Percentiles rank a stretch among this genome's conserved stretches.
Conservation (phyloP, 345 rosid species). For the Dovyalis caffra region DNA sequence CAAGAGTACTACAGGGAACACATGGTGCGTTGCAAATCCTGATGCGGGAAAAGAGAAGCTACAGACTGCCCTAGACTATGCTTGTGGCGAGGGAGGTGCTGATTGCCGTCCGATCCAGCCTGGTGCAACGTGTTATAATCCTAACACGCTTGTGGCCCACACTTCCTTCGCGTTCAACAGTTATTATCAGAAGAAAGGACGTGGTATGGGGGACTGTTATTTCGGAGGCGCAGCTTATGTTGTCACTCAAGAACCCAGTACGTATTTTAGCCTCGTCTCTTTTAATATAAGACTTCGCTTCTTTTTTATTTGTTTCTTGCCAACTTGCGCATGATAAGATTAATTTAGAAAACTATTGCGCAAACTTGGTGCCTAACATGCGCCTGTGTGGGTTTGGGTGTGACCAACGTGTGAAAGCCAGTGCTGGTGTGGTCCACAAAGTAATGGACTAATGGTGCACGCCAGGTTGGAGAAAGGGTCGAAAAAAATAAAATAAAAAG, state of each 20-base stretch:
- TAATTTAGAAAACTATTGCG: not conserved
- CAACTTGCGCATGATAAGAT: not conserved
- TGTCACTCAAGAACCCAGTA: constrained; percentile 71
- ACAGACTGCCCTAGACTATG: constrained; percentile 66
- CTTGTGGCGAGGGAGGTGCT: constrained; percentile 91
- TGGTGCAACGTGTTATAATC: constrained; percentile 63
- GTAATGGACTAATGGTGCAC: not conserved
- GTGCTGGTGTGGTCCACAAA: not conserved
- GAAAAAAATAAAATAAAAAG: not conserved
- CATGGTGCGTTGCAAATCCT: constrained; percentile 85
- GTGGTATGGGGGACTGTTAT: constrained; percentile 59
- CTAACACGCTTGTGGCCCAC: constrained; percentile 64
- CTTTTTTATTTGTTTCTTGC: not conserved
- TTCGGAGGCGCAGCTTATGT: constrained; percentile 73
- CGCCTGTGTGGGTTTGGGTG: not conserved
- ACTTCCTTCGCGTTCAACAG: constrained; percentile 92
- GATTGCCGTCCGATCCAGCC: constrained; percentile 80
- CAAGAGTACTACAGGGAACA: constrained; percentile 40
- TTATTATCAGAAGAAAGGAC: constrained; percentile 74
- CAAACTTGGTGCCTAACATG: not conserved
- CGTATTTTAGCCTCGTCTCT: constrained; percentile 26
- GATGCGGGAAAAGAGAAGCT: constrained; percentile 41
- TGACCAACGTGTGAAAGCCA: not conserved
- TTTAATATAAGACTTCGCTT: not conserved
- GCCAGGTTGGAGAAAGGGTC: constrained; percentile 1